Evolutionary conservation across 1,284 basidiomycete genomes (phyloP), one percentile per base, ranked within the genome.

Genomic region (Athelia psychrophila): DNA sequence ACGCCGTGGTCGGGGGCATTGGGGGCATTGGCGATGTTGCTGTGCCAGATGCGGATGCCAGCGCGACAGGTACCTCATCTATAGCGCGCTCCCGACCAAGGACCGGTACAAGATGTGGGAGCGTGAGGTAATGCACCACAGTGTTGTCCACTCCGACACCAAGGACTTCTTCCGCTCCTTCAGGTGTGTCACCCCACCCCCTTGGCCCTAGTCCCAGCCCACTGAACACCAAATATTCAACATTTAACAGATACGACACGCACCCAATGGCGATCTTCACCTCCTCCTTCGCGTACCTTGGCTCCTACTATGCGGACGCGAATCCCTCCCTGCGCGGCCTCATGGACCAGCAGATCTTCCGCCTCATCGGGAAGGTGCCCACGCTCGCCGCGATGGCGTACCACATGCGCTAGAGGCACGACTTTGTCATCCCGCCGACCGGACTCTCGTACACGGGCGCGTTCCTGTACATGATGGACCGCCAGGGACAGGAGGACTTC

Each of bases 311-410:
- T 56, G 77, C 79, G 60, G 87, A 90, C 61, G 89, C 88, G 6
- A 91, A 91, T 63, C 88, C 88, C 3, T 88, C 86, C 5, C 64
- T 91, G 2, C 83, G 86, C 76, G 86, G 87, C 81, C 55, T 81
- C 44, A 90, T 95, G 86, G 93, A 95, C 68, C 91, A 91, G 72
- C 93, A 95, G 64, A 94, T 95, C 49, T 92, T 86, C 68, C 76
- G 93, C 52, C 69, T 95, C 2, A 87, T 94, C 51, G 92, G 92
- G 19, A 95, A 95, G 64, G 86, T 89, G 12, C 91, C 89, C 1
- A 93, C 91, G 0, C 74, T 95, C 22, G 92, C 91, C 56, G 89
- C 93, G 82, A 93, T 93, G 90, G 90, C 91, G 0, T 94, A 93
- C 64, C 89, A 92, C 45, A 80, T 93, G 32, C 86, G 92, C 35